A percentile compares a stretch with the other conserved stretches of the same genome.
phyloP scores from a whole-genome alignment of 176 grass and related monocot species.

The Oryza longistaminata region DNA sequence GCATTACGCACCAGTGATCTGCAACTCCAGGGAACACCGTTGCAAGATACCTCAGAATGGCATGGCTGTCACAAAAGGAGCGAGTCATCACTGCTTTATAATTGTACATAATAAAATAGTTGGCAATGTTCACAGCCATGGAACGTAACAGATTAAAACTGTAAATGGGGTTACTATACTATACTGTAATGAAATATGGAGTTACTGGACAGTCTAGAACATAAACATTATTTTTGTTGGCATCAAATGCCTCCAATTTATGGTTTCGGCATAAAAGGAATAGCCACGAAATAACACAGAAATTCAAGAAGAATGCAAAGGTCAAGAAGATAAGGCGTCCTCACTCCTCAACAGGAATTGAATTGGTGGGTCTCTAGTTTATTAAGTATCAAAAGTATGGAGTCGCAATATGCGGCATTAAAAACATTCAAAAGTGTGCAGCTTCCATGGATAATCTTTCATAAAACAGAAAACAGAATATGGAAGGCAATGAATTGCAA shows the following conservation, averaged over 20 bases:
- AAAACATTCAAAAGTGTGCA: not conserved
- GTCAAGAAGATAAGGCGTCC: not conserved
- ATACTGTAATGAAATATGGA: not conserved
- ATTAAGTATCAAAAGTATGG: not conserved
- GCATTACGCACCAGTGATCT: slow-evolving; percentile 73
- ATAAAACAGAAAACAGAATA: not conserved
- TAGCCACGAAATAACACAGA: not conserved
- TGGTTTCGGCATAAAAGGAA: not conserved
- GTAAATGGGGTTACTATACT: not conserved
- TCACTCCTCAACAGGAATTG: not conserved
- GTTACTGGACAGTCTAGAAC: not conserved
- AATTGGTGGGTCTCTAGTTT: not conserved
- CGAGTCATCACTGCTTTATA: not conserved
- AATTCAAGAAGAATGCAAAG: not conserved
- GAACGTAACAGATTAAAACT: not conserved
- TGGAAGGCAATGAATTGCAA: not conserved
- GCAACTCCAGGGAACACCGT: slow-evolving; percentile 70
- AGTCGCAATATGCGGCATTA: not conserved
- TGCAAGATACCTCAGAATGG: slow-evolving; percentile 83
- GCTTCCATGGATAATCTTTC: not conserved
- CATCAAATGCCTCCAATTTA: not conserved
- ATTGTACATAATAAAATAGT: not conserved
- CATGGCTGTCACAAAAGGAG: slow-evolving; percentile 57
- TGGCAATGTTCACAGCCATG: not conserved
- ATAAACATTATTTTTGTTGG: not conserved